Percentiles rank a stretch among this genome's conserved stretches.
These are phyloP conservation scores for Boeremia exigua DNA, from an alignment of 2,329 filamentous ascomycete species.

Conservation along the genomic window DNA sequence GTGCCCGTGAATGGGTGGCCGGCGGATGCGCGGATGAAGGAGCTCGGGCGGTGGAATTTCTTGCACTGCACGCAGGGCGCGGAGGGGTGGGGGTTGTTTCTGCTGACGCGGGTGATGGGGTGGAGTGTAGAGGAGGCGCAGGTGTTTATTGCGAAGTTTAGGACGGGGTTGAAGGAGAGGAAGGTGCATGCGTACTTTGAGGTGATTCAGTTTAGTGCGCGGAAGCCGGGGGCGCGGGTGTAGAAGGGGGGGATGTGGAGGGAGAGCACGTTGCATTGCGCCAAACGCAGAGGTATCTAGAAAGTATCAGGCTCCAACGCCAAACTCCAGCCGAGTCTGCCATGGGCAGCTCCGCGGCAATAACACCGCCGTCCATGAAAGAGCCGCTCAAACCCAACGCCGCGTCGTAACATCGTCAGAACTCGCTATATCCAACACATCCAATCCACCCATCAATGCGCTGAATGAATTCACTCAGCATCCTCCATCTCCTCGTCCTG, in stretches of 20 bases:
- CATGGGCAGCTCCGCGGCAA: slow-evolving; percentile 1
- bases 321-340: not conserved
- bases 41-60: slow-evolving; percentile 42
- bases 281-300: slow-evolving; percentile 16
- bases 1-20: slow-evolving; percentile 40
- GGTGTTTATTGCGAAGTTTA: slow-evolving; percentile 47
- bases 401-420: not conserved
- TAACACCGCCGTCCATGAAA: not conserved
- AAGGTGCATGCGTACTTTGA: slow-evolving; percentile 43
- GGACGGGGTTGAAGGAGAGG: slow-evolving; percentile 38
- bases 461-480: slow-evolving; percentile 1
- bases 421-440: too few relatives aligned
- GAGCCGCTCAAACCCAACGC: not conserved
- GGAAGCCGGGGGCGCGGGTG: slow-evolving; percentile 2
- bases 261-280: not conserved
- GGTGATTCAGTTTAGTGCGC: slow-evolving; percentile 21
- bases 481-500: slow-evolving; percentile 25
- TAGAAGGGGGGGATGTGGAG: not conserved
- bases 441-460: too few relatives aligned
- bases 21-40: slow-evolving; percentile 38
- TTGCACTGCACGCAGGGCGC: slow-evolving; percentile 37
- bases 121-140: slow-evolving; percentile 53
- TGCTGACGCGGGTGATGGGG: slow-evolving; percentile 37
- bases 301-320: not conserved
- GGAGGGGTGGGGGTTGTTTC: slow-evolving; percentile 37